Percentiles rank a stretch among this genome's conserved stretches.
These are phyloP conservation scores for Microbotryum silenes-acaulis DNA, from an alignment of 1,284 basidiomycete species.

Conservation along the genomic window DNA sequence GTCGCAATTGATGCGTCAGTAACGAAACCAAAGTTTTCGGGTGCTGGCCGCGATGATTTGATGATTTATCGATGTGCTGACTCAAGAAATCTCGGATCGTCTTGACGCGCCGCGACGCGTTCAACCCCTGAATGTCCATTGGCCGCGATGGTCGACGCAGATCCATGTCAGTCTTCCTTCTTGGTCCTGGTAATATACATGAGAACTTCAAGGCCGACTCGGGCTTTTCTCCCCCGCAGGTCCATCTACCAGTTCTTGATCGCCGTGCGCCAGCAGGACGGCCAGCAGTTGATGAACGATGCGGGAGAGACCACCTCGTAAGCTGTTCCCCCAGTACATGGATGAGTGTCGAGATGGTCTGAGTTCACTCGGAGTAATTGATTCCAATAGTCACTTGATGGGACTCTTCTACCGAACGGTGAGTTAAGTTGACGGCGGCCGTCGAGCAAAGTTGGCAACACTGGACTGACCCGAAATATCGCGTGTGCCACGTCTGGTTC, in stretches of 20 bases:
- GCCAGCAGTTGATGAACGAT: conserved; percentile 93
- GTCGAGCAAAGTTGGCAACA: too few species aligned
- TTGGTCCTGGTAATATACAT: too few species aligned
- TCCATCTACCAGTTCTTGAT: conserved; percentile 79
- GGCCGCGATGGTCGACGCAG: too few species aligned
- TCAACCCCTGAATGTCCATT: too few species aligned
- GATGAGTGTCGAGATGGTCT: too few species aligned
- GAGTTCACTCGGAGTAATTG: background rate
- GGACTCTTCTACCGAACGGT: conserved; percentile 82
- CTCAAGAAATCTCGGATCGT: too few species aligned
- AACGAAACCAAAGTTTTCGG: too few species aligned
- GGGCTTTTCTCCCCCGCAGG: conserved; percentile 3
- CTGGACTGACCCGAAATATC: background rate
- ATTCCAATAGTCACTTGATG: conserved; percentile 52
- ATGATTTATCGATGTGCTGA: too few species aligned
- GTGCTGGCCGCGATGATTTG: background rate
- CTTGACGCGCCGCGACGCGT: too few species aligned
- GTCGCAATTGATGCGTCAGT: conserved; percentile 89
- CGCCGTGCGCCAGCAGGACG: conserved; percentile 88
- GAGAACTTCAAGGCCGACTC: too few species aligned
- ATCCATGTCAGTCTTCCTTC: background rate
- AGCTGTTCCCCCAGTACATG: conserved; percentile 17
- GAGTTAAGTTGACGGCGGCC: too few species aligned
- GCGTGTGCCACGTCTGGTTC: background rate
- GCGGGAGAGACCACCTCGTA: conserved; percentile 87